phyloP scores from a whole-genome alignment of 306 rosid genomes.

The Abrus pulchellus region DNA sequence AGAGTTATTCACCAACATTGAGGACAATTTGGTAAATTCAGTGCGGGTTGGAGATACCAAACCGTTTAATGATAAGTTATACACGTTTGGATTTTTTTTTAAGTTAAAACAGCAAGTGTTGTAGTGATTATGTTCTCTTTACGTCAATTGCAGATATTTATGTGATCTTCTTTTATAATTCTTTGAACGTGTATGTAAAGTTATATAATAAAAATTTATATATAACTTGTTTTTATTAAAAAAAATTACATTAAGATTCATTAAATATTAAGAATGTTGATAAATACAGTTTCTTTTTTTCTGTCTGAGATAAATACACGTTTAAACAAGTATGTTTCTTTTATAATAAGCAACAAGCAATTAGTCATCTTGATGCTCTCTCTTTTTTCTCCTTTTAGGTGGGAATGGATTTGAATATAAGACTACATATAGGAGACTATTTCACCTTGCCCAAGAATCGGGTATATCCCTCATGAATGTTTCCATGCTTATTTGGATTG shows the following conservation, averaged over 20 bases:
- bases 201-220: no score
- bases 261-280: no score
- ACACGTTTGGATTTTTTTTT: no score
- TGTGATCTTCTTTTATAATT: not conserved
- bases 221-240: no score
- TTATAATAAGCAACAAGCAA: constrained; percentile 27
- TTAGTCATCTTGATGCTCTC: constrained; percentile 13
- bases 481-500: constrained; percentile 42
- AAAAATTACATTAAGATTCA: no score
- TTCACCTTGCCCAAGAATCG: constrained; percentile 3
- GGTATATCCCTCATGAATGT: constrained; percentile 9
- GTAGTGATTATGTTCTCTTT: not conserved
- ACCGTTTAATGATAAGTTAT: not conserved
- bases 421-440: constrained; percentile 13
- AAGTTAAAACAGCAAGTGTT: not conserved
- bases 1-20: not conserved
- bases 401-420: constrained; percentile 46
- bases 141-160: not conserved
- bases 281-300: no score
- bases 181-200: no score
- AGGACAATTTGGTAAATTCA: not conserved
- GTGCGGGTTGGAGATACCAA: no score
- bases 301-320: no score
- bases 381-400: constrained; percentile 40
- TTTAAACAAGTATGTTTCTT: not conserved